phyloP scores from a whole-genome alignment of 78 protist genomes.

The Chrysochromulina tobinii region DNA sequence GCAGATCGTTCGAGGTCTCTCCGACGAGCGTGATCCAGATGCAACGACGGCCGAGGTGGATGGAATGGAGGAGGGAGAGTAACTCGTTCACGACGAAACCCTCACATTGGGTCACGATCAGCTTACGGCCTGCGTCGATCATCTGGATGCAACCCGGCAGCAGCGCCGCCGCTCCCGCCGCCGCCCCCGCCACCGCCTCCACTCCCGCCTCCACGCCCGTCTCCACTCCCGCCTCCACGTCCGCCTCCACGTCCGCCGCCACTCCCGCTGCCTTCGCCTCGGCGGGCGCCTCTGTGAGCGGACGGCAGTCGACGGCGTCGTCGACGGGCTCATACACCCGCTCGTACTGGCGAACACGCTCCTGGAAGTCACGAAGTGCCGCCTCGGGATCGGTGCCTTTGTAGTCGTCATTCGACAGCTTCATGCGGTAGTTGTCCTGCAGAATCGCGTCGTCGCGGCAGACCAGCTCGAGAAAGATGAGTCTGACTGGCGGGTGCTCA shows the following conservation, averaged over 20 bases:
- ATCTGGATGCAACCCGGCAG: too few relatives aligned
- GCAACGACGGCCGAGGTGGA: background rate
- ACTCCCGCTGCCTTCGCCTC: too few relatives aligned
- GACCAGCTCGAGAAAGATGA: background rate
- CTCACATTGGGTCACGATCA: too few relatives aligned
- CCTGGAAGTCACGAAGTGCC: background rate
- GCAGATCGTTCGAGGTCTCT: background rate
- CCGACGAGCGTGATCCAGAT: background rate
- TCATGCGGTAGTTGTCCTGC: background rate
- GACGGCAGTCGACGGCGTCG: background rate
- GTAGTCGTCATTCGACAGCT: constrained; percentile 6
- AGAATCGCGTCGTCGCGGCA: background rate
- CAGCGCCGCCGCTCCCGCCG: too few relatives aligned
- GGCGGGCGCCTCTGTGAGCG: too few relatives aligned
- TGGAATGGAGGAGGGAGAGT: background rate
- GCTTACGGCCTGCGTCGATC: too few relatives aligned
- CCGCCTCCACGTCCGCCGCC: too few relatives aligned
- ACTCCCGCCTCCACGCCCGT: too few relatives aligned
- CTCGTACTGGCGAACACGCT: background rate
- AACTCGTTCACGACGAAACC: background rate
- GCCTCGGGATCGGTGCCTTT: background rate
- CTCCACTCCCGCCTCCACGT: too few relatives aligned
- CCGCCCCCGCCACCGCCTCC: too few relatives aligned
- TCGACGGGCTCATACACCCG: background rate
- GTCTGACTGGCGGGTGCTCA: background rate